phyloP scores from a whole-genome alignment of 805 yeast species.

The Yamadazyma tumulicola region DNA sequence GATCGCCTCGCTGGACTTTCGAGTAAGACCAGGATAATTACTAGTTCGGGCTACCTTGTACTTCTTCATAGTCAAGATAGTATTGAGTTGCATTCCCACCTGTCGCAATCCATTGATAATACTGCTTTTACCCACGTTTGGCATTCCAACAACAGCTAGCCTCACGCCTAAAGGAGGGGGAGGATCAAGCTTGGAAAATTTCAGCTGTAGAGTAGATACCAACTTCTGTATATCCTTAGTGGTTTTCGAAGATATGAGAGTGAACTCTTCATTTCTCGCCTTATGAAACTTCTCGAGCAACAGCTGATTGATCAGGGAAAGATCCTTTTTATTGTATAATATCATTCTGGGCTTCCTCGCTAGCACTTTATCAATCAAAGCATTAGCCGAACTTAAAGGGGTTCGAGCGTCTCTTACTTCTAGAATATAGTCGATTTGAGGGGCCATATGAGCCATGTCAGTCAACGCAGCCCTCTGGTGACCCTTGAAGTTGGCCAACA shows the following conservation, averaged over 20 bases:
- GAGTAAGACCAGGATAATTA: constrained; percentile 86
- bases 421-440: constrained; percentile 75
- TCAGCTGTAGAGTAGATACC: constrained; percentile 46
- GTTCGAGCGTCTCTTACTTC: constrained; percentile 90
- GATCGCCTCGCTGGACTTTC: constrained; percentile 72
- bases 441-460: constrained; percentile 62
- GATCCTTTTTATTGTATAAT: constrained; percentile 74
- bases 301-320: constrained; percentile 42
- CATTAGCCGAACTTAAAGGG: constrained; percentile 79
- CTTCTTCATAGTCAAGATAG: constrained; percentile 30
- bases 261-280: constrained; percentile 24
- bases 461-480: constrained; percentile 82
- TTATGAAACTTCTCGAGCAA: constrained; percentile 34
- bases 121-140: constrained; percentile 95
- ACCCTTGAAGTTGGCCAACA: constrained; percentile 80
- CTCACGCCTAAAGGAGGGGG: constrained; percentile 83
- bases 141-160: constrained; percentile 85
- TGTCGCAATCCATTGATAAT: constrained; percentile 70
- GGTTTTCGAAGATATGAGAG: constrained; percentile 58
- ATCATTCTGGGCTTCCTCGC: constrained; percentile 55
- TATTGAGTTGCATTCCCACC: constrained; percentile 25
- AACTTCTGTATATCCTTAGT: constrained; percentile 48
- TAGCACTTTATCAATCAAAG: constrained; percentile 66
- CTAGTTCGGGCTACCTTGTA: constrained; percentile 82
- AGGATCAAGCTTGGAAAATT: constrained; percentile 47